A percentile compares a stretch with the other conserved stretches of the same genome.
phyloP scores from a whole-genome alignment of 1,139 yeast species.

The Zygosaccharomyces pseudobailii region DNA sequence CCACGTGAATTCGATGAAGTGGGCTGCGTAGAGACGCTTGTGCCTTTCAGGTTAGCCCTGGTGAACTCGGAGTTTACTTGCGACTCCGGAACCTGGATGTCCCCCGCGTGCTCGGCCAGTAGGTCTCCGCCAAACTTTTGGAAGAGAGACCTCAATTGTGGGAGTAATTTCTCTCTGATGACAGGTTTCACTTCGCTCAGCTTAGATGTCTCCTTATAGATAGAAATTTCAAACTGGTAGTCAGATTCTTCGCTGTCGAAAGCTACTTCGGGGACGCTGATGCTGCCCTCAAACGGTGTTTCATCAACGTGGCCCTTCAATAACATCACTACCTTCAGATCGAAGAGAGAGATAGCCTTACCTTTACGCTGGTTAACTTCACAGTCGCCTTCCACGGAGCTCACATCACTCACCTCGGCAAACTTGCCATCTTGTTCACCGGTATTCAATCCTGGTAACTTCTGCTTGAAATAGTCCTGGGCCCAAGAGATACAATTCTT shows the following conservation, averaged over 20 bases:
- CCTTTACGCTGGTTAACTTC: constrained; percentile 97
- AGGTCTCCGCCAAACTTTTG: constrained; percentile 70
- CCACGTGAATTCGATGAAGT: constrained; percentile 17
- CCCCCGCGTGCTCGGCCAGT: constrained; percentile 71
- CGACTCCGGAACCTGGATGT: constrained; percentile 73
- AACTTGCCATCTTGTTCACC: constrained; percentile 34
- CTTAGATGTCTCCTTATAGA: constrained; percentile 54
- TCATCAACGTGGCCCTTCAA: constrained; percentile 47
- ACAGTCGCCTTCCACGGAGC: constrained; percentile 87
- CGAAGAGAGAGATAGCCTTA: constrained; percentile 87
- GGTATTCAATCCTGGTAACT: constrained; percentile 48
- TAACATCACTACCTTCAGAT: constrained; percentile 62
- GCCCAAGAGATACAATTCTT: constrained; percentile 95
- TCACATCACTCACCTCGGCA: constrained; percentile 49
- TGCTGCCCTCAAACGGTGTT: constrained; percentile 53
- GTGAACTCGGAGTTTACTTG: constrained; percentile 67
- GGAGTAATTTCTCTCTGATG: constrained; percentile 59
- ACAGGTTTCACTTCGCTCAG: constrained; percentile 49
- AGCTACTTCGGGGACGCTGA: constrained; percentile 88
- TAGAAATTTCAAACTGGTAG: constrained; percentile 71
- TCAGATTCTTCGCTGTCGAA: constrained; percentile 85
- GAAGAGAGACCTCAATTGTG: constrained; percentile 59
- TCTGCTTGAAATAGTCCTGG: constrained; percentile 61
- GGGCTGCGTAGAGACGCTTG: constrained; percentile 27
- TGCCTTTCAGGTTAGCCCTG: constrained; percentile 52